Conservation (phyloP, 768 basidiomycete genomes). For the Russula griseocarnosa region DNA sequence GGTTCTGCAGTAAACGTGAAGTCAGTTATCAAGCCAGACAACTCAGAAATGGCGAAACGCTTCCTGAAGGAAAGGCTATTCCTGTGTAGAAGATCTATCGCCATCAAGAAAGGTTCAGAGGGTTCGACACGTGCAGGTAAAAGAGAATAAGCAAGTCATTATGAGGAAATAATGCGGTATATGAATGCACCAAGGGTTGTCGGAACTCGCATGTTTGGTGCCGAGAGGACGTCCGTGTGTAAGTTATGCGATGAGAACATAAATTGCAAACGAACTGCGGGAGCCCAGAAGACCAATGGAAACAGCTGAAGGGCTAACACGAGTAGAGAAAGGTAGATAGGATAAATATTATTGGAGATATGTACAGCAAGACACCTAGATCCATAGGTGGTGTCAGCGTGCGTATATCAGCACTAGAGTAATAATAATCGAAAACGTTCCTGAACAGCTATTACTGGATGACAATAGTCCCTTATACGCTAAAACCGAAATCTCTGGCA, state of each 20-base stretch:
- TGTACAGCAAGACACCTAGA: constrained; percentile 29
- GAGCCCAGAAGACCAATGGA: background rate
- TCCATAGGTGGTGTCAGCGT: background rate
- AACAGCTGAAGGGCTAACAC: background rate
- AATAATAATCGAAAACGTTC: background rate
- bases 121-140: background rate
- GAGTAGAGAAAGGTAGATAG: background rate
- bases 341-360: constrained; percentile 41
- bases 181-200: background rate
- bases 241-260: background rate
- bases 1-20: too few species aligned
- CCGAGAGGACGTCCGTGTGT: background rate
- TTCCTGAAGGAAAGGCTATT: too few species aligned
- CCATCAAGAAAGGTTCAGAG: too few species aligned
- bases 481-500: background rate
- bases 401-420: background rate
- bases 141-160: too few species aligned
- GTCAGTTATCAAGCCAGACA: too few species aligned
- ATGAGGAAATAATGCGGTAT: too few species aligned
- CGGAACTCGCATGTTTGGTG: background rate
- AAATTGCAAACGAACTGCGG: background rate
- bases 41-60: too few species aligned
- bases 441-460: background rate
- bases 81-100: too few species aligned
- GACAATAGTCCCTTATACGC: constrained; percentile 4